Conservation (phyloP, 2,329 filamentous ascomycete genomes). For the Claviceps capensis region DNA sequence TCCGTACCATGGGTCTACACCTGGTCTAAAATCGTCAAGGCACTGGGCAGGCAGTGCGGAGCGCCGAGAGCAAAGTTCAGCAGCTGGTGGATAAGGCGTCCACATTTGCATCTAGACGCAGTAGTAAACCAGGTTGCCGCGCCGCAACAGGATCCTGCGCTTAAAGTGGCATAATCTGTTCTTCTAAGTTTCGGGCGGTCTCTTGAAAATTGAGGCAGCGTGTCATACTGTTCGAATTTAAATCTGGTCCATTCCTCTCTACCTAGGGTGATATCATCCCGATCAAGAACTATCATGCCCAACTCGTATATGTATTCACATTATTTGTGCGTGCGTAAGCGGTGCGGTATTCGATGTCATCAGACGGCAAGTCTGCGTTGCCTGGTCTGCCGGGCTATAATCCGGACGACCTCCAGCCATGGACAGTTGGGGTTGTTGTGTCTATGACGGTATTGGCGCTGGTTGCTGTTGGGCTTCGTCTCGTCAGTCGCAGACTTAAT, state of each 20-base stretch:
- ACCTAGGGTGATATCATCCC: background rate
- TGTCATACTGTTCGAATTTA: background rate
- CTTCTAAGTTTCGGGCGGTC: too few relatives aligned
- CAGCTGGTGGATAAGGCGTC: too few relatives aligned
- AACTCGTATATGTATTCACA: background rate
- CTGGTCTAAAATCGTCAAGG: too few relatives aligned
- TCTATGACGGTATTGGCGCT: conserved; percentile 28
- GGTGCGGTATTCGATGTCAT: conserved; percentile 1
- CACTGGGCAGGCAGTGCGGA: too few relatives aligned
- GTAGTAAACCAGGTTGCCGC: background rate
- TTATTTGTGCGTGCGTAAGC: background rate
- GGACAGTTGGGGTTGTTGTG: conserved; percentile 23
- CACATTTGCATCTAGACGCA: too few relatives aligned
- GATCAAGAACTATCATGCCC: background rate
- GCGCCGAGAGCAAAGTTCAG: too few relatives aligned
- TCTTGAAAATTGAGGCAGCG: background rate
- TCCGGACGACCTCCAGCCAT: conserved; percentile 25
- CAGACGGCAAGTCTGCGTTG: conserved; percentile 6
- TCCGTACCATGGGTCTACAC: too few relatives aligned
- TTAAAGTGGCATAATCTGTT: too few relatives aligned
- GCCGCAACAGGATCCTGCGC: background rate
- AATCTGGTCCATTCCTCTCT: background rate
- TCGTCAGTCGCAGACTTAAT: conserved; percentile 26
- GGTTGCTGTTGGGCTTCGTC: conserved; percentile 22
- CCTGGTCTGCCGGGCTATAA: conserved; percentile 12